Conservation (phyloP, 805 yeast genomes). For the Starmerella riodocensis region DNA sequence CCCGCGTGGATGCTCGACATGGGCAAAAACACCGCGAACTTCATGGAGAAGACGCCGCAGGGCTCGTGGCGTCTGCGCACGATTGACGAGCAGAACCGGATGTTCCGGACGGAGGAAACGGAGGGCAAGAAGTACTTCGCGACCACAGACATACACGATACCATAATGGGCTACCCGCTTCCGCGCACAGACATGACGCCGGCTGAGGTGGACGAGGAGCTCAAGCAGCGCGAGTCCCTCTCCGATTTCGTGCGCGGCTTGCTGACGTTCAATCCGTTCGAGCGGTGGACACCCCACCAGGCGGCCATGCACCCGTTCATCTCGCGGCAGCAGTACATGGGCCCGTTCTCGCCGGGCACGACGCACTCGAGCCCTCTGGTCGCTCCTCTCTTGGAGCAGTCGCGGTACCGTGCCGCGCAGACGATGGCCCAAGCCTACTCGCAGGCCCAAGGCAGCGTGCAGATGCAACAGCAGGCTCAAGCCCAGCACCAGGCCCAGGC, state of each 20-base stretch:
- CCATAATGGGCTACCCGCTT: constrained; percentile 58
- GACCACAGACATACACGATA: constrained; percentile 50
- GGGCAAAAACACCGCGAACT: constrained; percentile 71
- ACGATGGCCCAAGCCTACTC: constrained; percentile 3
- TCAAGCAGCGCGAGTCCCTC: constrained; percentile 55
- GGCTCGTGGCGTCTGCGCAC: constrained; percentile 35
- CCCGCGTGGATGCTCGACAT: constrained; percentile 95
- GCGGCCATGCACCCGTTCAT: constrained; percentile 87
- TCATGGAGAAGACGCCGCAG: constrained; percentile 37
- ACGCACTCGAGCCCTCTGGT: constrained; percentile 2
- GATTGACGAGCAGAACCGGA: constrained; percentile 39
- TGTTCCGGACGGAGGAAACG: constrained; percentile 40
- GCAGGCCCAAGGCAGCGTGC: constrained; percentile 18
- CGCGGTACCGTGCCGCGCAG: constrained; percentile 9
- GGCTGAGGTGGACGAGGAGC: constrained; percentile 49
- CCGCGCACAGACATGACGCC: constrained; percentile 28
- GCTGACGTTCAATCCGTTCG: constrained; percentile 76
- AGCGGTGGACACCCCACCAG: constrained; percentile 94
- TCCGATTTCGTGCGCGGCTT: constrained; percentile 68
- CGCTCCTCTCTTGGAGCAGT: constrained; percentile 2
- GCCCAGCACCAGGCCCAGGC: constrained; percentile 19
- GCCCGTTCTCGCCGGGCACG: constrained; percentile 25
- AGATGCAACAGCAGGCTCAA: constrained; percentile 15
- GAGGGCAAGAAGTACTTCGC: constrained; percentile 79
- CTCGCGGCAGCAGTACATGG: constrained; percentile 43